Base-by-base conservation (phyloP, 2,329 filamentous ascomycete species). In the Claviceps capensis region DNA sequence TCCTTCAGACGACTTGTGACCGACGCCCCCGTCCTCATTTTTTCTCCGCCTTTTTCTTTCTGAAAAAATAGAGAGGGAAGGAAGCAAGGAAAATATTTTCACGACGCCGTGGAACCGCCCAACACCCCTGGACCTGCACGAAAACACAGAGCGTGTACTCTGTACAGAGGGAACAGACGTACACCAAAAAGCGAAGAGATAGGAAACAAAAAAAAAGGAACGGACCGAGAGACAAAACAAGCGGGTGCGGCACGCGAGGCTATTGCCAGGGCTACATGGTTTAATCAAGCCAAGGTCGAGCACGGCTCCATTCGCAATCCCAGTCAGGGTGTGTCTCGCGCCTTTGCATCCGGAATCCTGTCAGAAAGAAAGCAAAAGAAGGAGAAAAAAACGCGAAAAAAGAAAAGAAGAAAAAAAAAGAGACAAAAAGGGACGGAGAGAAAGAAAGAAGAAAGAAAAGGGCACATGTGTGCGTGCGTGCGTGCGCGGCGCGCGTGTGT, bases 301-400 rank as follows among this genome's bases (percentile, higher is more conserved):
- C 49, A 51, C 42, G 49, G 47, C 42, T 52, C 50, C 47, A 47
- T 47, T 50, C 37, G 19, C 47, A 49, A 49, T 40, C 53, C 53
- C 47, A 54, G 53, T 52, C 50, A 49, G 48, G 49, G 42, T 44
- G 52, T 54, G 53, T 54, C 53, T 54, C 53, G 53, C 53, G 53
- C 53, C 46, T 50, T 44, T 52, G 50, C 44, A 52, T 52, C 53
- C 53, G 53, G 37, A 49, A 52, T 48, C 53, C 53, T 47, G 38
- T 51, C 53, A 52, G 9, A 22, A 43, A 23, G 13, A 14, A 14
- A 43, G 13, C 14, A 43, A 43, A 43, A 13, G 22, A 23, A 43
- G 14, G 14, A 40, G 38, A 40, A 40, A 34, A 34, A 34, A 34
- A 11, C 37, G 37, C 13, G 37, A 42, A 19, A 42, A 42, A 42